These are phyloP conservation scores for Fusarium liriodendri DNA, from an alignment of 2,329 filamentous ascomycete genomes.

Conservation along the genomic window DNA sequence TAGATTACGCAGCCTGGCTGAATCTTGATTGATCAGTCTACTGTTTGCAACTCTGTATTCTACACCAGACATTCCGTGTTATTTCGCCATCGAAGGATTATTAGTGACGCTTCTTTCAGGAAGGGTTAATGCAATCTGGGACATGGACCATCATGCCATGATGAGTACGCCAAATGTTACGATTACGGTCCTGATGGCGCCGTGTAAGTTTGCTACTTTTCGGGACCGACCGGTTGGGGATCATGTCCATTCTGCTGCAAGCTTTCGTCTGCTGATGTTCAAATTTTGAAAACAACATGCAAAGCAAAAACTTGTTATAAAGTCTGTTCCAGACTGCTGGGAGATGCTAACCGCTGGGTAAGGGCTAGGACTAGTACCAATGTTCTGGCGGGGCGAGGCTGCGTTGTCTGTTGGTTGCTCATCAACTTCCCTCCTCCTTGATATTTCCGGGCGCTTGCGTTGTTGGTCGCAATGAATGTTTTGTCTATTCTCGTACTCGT, in stretches of 20 bases:
- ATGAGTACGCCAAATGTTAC: not conserved
- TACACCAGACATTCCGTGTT: not conserved
- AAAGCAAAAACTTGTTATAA: not conserved
- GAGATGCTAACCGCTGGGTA: slow-evolving; percentile 13
- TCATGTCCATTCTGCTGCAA: not conserved
- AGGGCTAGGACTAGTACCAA: not conserved
- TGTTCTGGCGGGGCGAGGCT: not conserved
- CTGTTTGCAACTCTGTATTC: slow-evolving; percentile 1
- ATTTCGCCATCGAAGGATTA: slow-evolving; percentile 23
- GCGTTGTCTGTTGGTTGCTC: not conserved
- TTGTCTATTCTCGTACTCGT: slow-evolving; percentile 30
- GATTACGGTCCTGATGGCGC: not conserved
- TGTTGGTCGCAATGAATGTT: not conserved
- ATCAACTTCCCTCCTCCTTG: not conserved
- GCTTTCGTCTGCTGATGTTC: not conserved
- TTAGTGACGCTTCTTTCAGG: slow-evolving; percentile 12
- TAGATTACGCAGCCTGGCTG: slow-evolving; percentile 27
- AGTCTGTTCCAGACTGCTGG: not conserved
- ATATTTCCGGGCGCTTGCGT: slow-evolving; percentile 16
- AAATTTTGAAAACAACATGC: not conserved
- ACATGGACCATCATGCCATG: not conserved
- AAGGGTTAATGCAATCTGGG: slow-evolving; percentile 6
- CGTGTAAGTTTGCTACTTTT: not conserved
- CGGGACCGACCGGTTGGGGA: not conserved
- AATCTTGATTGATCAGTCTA: not conserved